Base-by-base conservation (phyloP, 2,329 filamentous ascomycete genomes). In the Teratosphaeria pseudoeucalypti region DNA sequence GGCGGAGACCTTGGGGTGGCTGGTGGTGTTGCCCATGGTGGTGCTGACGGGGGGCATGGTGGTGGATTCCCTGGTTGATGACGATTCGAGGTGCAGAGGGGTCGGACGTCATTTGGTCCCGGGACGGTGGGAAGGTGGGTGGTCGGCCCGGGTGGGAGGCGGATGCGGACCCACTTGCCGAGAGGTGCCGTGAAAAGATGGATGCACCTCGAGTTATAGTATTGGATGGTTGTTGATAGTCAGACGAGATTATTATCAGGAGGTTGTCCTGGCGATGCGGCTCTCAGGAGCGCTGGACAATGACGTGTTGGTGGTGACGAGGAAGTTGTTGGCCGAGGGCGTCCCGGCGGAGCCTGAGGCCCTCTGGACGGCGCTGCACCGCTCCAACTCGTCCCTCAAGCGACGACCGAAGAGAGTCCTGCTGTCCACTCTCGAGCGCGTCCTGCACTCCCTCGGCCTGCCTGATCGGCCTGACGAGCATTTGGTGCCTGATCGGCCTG, bases 381-480 rank as follows among this genome's bases (percentile, higher is more conserved):
- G 79, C 56, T 96, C 91, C 14, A 96, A 96, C 72, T 95, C 91
- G 0, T 91, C 88, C 57, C 75, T 97, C 26, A 90, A 89, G 63
- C 81, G 94, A 26, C 85, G 88, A 65, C 90, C 90, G 47, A 95
- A 94, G 73, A 86, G 85, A 62, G 79, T 87, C 0, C 76, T 97
- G 1, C 89, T 96, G 72, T 89, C 94, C 63, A 87, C 88, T 39
- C 90, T 97, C 63, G 90, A 95, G 62, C 81, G 90, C 7, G 90
- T 92, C 0, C 76, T 96, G 16, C 82, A 86, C 7, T 84, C 90
- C 19, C 78, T 92, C 5, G 87, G 85, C 58, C 77, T 80, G 64
- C 84, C 89, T 61, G 73, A 78, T 14, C 81, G 78, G 55, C 81
- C 82, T 29, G 23, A 23, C 23, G 23, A 2, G 23, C 1, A 23